Percentiles rank a stretch among this genome's conserved stretches.
Conservation (phyloP, 441 rosid genomes). For the Theobroma grandiflorum region DNA sequence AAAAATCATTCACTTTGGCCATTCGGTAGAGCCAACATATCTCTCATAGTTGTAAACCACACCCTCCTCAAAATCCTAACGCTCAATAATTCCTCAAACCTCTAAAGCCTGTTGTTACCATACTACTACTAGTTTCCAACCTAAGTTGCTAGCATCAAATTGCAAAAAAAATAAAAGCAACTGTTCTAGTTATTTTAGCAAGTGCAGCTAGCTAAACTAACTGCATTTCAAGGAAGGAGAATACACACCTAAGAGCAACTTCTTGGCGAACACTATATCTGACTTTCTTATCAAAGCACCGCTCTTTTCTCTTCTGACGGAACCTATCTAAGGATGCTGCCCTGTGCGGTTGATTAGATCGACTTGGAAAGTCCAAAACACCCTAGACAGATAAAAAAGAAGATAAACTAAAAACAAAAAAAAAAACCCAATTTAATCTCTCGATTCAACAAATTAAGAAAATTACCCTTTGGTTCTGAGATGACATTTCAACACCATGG, state of each 20-base stretch:
- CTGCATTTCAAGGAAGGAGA: neutral
- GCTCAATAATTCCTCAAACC: neutral
- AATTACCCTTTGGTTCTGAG: conserved; percentile 77
- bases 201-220: conserved; percentile 10
- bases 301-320: conserved; percentile 90
- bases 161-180: neutral
- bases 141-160: neutral
- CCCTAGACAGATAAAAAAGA: conserved; percentile 45
- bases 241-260: conserved; percentile 84
- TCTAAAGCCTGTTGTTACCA: neutral
- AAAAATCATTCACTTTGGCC: neutral
- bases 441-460: conserved; percentile 44
- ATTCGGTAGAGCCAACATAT: neutral
- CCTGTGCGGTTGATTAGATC: conserved; percentile 80
- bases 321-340: conserved; percentile 91
- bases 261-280: conserved; percentile 97
- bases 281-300: conserved; percentile 95
- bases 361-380: conserved; percentile 62
- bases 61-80: neutral
- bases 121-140: too few relatives aligned
- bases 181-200: neutral
- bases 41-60: neutral
- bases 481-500: conserved; percentile 58
- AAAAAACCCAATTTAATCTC: neutral
- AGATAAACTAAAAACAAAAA: neutral